Evolutionary conservation across 352 stramenopile species (phyloP).

Genomic region (Pythium brachiatum): DNA sequence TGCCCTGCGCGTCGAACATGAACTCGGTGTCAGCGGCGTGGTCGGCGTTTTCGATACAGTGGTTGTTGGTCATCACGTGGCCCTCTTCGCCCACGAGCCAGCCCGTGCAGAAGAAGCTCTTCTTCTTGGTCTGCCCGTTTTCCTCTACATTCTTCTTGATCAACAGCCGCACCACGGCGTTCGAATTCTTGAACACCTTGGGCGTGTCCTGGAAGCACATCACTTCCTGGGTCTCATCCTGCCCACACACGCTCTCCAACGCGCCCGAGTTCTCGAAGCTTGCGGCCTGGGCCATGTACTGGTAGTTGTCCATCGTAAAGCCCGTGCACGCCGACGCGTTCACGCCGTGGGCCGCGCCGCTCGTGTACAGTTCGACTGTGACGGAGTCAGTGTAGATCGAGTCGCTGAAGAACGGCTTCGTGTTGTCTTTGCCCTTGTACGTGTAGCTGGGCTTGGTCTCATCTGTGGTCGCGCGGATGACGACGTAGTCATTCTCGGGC

Average conservation of each 20-base stretch:
- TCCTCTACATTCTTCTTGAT: not conserved
- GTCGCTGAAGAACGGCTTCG: slow-evolving; percentile 33
- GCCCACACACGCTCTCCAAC: not conserved
- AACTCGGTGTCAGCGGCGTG: slow-evolving; percentile 5
- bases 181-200: not conserved
- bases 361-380: slow-evolving; percentile 47
- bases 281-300: slow-evolving; percentile 1
- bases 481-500: slow-evolving; percentile 46
- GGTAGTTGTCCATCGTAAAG: slow-evolving; percentile 3
- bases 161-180: not conserved
- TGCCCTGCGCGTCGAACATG: slow-evolving; percentile 9
- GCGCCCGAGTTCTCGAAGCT: not conserved
- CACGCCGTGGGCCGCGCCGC: not conserved
- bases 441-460: slow-evolving; percentile 31
- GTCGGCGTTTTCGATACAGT: slow-evolving; percentile 27
- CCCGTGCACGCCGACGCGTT: not conserved
- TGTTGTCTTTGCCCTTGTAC: slow-evolving; percentile 26
- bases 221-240: not conserved
- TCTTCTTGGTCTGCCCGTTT: not conserved
- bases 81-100: slow-evolving; percentile 32
- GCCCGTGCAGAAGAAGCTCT: slow-evolving; percentile 2
- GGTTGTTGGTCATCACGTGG: slow-evolving; percentile 38
- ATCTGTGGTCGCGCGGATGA: slow-evolving; percentile 32
- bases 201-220: not conserved
- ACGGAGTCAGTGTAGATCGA: slow-evolving; percentile 36